Evolutionary conservation across 2,329 filamentous ascomycete genomes (phyloP).

Genomic region (Fusarium virguliforme): DNA sequence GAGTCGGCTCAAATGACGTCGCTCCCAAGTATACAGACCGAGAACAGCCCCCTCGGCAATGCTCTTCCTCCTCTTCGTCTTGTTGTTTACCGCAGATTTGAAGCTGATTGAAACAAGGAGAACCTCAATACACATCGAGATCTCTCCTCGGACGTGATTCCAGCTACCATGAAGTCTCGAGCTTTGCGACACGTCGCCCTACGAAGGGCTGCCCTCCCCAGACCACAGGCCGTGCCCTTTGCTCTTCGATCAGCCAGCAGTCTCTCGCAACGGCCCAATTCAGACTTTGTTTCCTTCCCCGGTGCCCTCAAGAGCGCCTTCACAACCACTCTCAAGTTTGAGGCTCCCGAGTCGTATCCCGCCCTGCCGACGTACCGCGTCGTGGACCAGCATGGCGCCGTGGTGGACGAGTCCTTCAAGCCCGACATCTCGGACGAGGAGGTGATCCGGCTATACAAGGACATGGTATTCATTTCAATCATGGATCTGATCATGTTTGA

Average conservation of each 20-base stretch:
- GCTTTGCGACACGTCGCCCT: slow-evolving; percentile 53
- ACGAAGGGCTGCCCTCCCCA: slow-evolving; percentile 48
- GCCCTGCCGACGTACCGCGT: slow-evolving; percentile 93
- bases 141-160: slow-evolving; percentile 14
- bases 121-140: slow-evolving; percentile 18
- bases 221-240: slow-evolving; percentile 42
- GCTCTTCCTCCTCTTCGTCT: slow-evolving; percentile 23
- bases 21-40: slow-evolving; percentile 43
- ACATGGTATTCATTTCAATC: slow-evolving; percentile 80
- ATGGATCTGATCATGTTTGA: slow-evolving; percentile 99
- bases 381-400: slow-evolving; percentile 88
- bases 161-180: slow-evolving; percentile 55
- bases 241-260: slow-evolving; percentile 62
- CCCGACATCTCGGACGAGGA: slow-evolving; percentile 78
- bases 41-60: slow-evolving; percentile 48
- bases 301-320: slow-evolving; percentile 97
- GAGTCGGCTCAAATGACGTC: slow-evolving; percentile 55
- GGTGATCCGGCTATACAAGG: slow-evolving; percentile 73
- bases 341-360: slow-evolving; percentile 78
- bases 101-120: slow-evolving; percentile 29
- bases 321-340: slow-evolving; percentile 84
- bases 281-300: slow-evolving; percentile 80
- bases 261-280: slow-evolving; percentile 71
- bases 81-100: slow-evolving; percentile 16
- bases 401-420: slow-evolving; percentile 81